Percentiles rank a stretch among this genome's conserved stretches.
Evolutionary conservation across 352 stramenopile genomes (phyloP).

Genomic region (Phytophthora pistaciae): DNA sequence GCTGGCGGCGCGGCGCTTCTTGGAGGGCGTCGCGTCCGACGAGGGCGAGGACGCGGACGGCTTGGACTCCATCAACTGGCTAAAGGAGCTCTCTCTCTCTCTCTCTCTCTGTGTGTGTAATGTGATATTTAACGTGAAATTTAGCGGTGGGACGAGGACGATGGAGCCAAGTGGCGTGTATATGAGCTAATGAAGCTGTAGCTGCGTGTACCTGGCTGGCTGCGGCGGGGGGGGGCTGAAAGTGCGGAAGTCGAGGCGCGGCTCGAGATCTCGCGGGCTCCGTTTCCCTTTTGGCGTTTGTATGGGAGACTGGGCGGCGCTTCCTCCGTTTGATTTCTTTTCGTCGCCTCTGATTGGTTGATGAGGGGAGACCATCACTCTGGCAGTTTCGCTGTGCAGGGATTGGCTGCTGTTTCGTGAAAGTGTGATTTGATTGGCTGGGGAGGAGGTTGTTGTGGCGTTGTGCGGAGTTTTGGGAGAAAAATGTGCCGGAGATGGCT

Average conservation of each 20-base stretch:
- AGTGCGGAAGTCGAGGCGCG: not conserved
- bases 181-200: not conserved
- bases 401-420: not conserved
- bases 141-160: not conserved
- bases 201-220: not conserved
- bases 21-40: constrained; percentile 35
- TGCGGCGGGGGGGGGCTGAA: not conserved
- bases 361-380: not conserved
- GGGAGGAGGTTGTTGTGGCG: not conserved
- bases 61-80: constrained; percentile 27
- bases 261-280: constrained; percentile 17
- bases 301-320: constrained; percentile 14
- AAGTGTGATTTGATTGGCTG: not conserved
- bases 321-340: not conserved
- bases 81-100: too few species aligned
- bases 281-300: constrained; percentile 26
- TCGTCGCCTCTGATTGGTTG: not conserved
- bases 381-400: not conserved
- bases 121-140: not conserved
- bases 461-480: not conserved
- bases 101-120: too few species aligned
- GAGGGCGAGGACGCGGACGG: constrained; percentile 32
- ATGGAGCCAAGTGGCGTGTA: not conserved
- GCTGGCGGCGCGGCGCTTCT: constrained; percentile 55
- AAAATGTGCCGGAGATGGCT: not conserved